phyloP scores from a whole-genome alignment of 2,329 filamentous ascomycete species.

The Didymellaceae sp. region DNA sequence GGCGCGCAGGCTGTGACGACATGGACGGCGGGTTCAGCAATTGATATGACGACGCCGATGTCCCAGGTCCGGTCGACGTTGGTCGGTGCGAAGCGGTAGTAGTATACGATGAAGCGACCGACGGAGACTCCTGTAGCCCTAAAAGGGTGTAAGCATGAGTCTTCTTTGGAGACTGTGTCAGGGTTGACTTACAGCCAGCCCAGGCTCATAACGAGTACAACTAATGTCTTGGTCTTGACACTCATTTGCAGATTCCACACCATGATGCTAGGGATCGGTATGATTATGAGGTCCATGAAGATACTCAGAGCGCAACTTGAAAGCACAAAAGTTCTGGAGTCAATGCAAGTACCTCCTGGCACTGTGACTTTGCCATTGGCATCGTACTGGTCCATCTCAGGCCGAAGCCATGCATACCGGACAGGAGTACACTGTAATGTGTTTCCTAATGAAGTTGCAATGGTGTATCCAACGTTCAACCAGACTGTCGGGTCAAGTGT shows the following conservation, averaged over 20 bases:
- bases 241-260: constrained; percentile 55
- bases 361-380: constrained; percentile 33
- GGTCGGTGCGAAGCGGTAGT: constrained; percentile 46
- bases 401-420: constrained; percentile 36
- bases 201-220: constrained; percentile 43
- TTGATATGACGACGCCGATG: constrained; percentile 48
- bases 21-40: constrained; percentile 53
- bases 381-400: constrained; percentile 40
- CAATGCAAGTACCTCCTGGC: constrained; percentile 42
- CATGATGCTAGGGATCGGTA: constrained; percentile 52
- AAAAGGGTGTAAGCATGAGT: not conserved
- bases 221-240: constrained; percentile 43
- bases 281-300: constrained; percentile 49
- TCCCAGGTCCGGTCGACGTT: constrained; percentile 42
- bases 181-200: constrained; percentile 41
- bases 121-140: constrained; percentile 45
- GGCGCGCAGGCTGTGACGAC: constrained; percentile 63
- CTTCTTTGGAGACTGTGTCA: not conserved
- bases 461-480: constrained; percentile 44
- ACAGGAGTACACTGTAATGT: constrained; percentile 46
- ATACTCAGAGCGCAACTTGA: constrained; percentile 44
- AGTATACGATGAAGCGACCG: constrained; percentile 50
- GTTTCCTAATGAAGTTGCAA: constrained; percentile 44
- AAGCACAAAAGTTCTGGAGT: constrained; percentile 44
- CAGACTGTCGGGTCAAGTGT: constrained; percentile 29